Base-by-base conservation (phyloP, 1,284 basidiomycete species). In the Ustilago sp. region DNA sequence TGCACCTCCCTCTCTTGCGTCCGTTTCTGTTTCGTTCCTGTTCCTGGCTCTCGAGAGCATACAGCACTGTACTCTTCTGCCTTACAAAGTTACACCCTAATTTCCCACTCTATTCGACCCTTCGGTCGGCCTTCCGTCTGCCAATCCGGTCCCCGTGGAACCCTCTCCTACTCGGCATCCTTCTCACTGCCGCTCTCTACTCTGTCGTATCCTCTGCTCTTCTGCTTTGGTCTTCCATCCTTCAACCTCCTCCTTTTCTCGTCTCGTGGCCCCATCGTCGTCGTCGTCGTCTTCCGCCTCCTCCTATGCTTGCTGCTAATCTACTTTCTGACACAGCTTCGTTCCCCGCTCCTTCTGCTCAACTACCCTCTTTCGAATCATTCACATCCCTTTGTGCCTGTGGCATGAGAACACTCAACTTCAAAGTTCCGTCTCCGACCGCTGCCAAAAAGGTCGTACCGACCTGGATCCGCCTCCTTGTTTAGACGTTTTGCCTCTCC, bases 371-470 rank as follows among this genome's bases (percentile, higher is more conserved):
- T 48, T 19, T 19, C 7, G 34, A 15, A 19, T 39, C 35, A 8
- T 45, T 51, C 23, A 12, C 47, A n/a, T 51, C 55, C 55, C 31
- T 35, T 32, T 54, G 50, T 50, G 51, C 50, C 39, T 45, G 34
- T 52, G 53, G 59, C 59, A 56, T 58, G 65, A 52, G 23, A 38
- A 52, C 48, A 38, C 53, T 68, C 64, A 50, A 31, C 48, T 50
- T 50, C 48, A 67, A 68, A 63, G 57, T 73, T 73, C 48, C 58
- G 53, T 73, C 70, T 73, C 70, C 70, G 70, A 63, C 61, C 54
- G 28, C 63, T 59, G 39, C 59, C 56, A 39, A 43, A 41, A 67
- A 60, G 53, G 53, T 68, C 57, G 61, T 63, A 61, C 58, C 70
- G 55, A 59, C 53, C 31, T 57, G 45, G 54, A 17, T 62, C 36